Evolutionary conservation across 371 early-diverging fungal species (phyloP).

Genomic region (Mortierella sp.): DNA sequence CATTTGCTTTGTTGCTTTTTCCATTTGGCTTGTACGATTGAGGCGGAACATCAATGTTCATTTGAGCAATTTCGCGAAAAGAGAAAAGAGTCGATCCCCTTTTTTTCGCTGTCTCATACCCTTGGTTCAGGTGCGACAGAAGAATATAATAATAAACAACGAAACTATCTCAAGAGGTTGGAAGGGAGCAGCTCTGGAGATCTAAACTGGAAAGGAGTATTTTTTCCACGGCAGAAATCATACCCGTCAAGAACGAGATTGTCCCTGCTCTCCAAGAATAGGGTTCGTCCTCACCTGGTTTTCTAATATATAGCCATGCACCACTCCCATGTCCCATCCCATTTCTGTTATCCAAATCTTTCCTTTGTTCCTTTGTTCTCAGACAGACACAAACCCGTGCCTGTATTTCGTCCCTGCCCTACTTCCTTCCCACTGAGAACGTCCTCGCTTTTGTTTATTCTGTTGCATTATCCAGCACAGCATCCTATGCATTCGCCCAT

Average conservation of each 20-base stretch:
- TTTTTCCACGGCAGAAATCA: conserved; percentile 22
- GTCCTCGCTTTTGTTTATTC: background rate
- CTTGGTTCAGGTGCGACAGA: background rate
- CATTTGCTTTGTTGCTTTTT: background rate
- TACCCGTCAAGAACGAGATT: background rate
- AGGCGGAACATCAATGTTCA: conserved; percentile 33
- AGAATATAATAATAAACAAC: too few species aligned
- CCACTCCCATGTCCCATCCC: background rate
- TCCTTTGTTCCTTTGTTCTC: background rate
- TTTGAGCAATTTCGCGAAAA: background rate
- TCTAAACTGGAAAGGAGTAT: background rate
- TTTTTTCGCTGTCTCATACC: background rate
- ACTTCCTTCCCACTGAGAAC: background rate
- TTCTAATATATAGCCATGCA: background rate
- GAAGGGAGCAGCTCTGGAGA: background rate
- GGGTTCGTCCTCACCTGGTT: background rate
- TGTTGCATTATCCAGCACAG: background rate
- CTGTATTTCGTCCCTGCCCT: background rate
- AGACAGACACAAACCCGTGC: background rate
- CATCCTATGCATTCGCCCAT: background rate
- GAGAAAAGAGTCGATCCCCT: background rate
- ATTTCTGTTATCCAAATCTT: background rate
- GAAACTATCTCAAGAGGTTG: too few species aligned
- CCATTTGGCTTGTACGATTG: background rate
- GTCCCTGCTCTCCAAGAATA: background rate